Base-by-base conservation (phyloP, 257 asterid genomes). In the Solanum sejunctum region DNA sequence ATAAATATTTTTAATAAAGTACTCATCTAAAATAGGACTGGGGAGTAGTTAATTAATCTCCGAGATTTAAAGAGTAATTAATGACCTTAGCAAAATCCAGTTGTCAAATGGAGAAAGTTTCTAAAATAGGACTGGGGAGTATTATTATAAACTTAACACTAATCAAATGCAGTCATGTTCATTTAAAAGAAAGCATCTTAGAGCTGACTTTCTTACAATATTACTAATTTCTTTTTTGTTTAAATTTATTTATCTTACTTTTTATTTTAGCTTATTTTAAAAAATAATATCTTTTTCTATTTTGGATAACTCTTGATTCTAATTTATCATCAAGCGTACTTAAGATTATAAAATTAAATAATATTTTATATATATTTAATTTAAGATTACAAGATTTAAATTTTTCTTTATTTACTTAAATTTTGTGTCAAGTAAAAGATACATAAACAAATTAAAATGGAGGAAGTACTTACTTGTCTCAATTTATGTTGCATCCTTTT, bases 391-490 rank as follows among this genome's bases (percentile, higher is more conserved):
- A 36, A 36, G 41, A 20, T 58, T 20, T 6, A 56, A 57, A 20
- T 0, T 1, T 18, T 0, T 20, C 2, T 57, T 57, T 20, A 20
- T 58, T 1, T 58, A 8, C 1, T 9, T 20, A 58, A 58, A 58
- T 8, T 58, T 1, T 20, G 0, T 58, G n/a, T n/a, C 13, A 0
- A 58, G 1, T 58, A 0, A n/a, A 58, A 58, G n/a, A 4, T 1
- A 58, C n/a, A 58, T 15, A 5, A 58, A n/a, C 7, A 58, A 20
- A 58, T 8, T 20, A 20, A n/a, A 58, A 1, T 0, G 13, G 0
- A 2, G 7, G 41, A 5, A 58, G 28, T 58, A 58, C 12, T 58
- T 58, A 28, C 12, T 58, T 26, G n/a, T 58, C 26, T 58, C 28
- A 58, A 58, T 4, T 58, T 58, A 58, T 58, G 7, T 20, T 58